Evolutionary conservation across 2,329 filamentous ascomycete genomes (phyloP).

Genomic region (Venturia oleaginea): DNA sequence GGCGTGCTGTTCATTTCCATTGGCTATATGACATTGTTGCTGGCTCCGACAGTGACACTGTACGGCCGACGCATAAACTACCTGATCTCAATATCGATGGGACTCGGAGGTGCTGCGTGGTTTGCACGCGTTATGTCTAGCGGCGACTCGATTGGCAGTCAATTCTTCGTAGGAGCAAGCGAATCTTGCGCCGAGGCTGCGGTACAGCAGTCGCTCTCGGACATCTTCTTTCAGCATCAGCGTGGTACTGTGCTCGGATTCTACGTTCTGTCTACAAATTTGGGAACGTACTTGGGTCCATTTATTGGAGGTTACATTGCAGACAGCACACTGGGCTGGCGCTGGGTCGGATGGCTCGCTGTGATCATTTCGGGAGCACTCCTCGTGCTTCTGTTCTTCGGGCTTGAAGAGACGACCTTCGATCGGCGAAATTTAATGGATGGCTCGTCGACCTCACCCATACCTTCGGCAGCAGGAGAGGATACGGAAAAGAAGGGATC

Average conservation of each 20-base stretch:
- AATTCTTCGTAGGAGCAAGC: conserved; percentile 49
- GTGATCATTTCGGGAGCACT: conserved; percentile 41
- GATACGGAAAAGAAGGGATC: conserved; percentile 8
- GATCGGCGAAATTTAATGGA: conserved; percentile 33
- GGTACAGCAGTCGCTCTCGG: conserved; percentile 48
- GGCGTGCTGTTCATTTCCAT: conserved; percentile 48
- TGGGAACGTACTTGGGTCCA: conserved; percentile 48
- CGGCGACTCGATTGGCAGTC: conserved; percentile 44
- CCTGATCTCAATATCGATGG: conserved; percentile 41
- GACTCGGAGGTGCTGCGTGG: conserved; percentile 45
- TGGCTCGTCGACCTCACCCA: background rate
- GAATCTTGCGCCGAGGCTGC: conserved; percentile 48
- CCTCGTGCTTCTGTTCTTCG: conserved; percentile 42
- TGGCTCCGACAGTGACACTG: conserved; percentile 44
- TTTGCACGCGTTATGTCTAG: conserved; percentile 38
- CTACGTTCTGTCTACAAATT: conserved; percentile 47
- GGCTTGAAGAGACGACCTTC: conserved; percentile 45
- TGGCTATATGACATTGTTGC: conserved; percentile 46
- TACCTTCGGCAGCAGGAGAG: background rate
- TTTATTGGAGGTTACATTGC: conserved; percentile 44
- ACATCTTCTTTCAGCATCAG: conserved; percentile 50
- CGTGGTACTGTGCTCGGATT: conserved; percentile 45
- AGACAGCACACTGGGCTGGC: conserved; percentile 39
- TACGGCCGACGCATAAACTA: conserved; percentile 49
- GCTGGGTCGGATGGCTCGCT: conserved; percentile 46